Conservation (phyloP, 495 filamentous ascomycete species). For the Tuber brumale region DNA sequence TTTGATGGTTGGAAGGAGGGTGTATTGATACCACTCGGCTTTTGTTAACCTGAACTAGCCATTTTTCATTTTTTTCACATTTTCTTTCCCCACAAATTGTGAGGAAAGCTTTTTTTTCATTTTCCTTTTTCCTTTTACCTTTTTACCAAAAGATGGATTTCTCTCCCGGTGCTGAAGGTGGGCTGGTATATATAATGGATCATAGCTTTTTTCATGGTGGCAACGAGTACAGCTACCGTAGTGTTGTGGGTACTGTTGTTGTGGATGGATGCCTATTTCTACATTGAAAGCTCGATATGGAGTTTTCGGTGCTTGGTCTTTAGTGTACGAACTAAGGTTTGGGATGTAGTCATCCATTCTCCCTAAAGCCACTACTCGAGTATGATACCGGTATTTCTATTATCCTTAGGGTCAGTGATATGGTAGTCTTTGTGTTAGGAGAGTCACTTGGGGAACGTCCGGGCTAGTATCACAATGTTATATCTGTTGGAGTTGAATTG, state of each 20-base stretch:
- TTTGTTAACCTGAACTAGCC: not conserved
- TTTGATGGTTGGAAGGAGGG: not conserved
- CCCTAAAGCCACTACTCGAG: no score
- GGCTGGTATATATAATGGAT: not conserved
- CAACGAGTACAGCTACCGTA: not conserved
- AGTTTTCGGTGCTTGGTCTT: not conserved
- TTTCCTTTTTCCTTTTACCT: not conserved
- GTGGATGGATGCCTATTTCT: not conserved
- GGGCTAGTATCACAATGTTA: not conserved
- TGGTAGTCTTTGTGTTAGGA: not conserved
- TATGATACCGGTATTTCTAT: not conserved
- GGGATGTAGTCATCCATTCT: not conserved
- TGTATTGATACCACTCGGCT: not conserved
- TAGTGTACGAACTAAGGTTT: not conserved
- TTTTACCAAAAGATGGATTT: not conserved
- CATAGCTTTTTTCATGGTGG: not conserved
- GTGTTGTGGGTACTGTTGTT: not conserved
- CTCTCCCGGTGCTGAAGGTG: not conserved
- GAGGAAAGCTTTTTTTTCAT: not conserved
- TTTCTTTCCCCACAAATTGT: not conserved
- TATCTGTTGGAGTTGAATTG: not conserved
- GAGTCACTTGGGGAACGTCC: not conserved
- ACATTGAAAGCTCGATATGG: not conserved
- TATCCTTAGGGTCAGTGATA: not conserved
- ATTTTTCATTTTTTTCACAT: not conserved